These are phyloP conservation scores for Calonectria henricotiae DNA, from an alignment of 2,329 filamentous ascomycete genomes.

Conservation along the genomic window DNA sequence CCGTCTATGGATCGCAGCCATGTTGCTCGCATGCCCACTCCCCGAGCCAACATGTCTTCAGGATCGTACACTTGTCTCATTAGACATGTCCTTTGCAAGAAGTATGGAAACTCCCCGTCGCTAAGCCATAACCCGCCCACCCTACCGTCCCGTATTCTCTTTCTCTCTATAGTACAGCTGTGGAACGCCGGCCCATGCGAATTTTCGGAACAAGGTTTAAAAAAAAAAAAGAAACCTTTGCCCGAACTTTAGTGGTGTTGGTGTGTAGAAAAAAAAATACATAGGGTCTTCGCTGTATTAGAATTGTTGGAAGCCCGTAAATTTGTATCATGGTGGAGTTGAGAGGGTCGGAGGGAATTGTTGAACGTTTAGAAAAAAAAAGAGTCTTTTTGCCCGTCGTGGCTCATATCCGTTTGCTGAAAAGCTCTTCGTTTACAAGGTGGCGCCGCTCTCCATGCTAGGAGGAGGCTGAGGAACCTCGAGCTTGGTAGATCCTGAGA, in stretches of 20 bases:
- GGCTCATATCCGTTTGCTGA: constrained; percentile 29
- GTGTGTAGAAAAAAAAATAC: constrained; percentile 41
- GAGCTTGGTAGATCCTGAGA: constrained; percentile 66
- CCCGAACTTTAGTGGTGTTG: constrained; percentile 38
- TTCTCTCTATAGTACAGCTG: constrained; percentile 54
- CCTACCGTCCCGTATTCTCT: constrained; percentile 39
- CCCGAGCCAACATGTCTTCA: constrained; percentile 19
- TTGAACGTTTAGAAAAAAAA: constrained; percentile 36
- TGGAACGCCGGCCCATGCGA: constrained; percentile 58
- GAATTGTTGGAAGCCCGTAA: constrained; percentile 31
- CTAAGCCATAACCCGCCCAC: constrained; percentile 48
- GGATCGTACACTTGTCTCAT: constrained; percentile 45
- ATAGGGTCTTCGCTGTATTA: constrained; percentile 36
- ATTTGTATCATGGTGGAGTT: constrained; percentile 47
- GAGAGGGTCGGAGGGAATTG: constrained; percentile 45
- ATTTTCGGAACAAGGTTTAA: constrained; percentile 41
- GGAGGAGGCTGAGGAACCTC: constrained; percentile 69
- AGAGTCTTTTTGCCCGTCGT: constrained; percentile 28
- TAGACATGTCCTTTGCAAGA: constrained; percentile 42
- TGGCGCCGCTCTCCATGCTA: constrained; percentile 50
- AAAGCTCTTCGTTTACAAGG: constrained; percentile 47
- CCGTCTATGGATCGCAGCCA: constrained; percentile 35
- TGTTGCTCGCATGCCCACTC: constrained; percentile 20
- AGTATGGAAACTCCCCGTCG: constrained; percentile 47
- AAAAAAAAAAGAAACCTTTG: constrained; percentile 38